Evolutionary conservation across 1,139 yeast species (phyloP).

Genomic region (Casaregolazyma suthepensis): DNA sequence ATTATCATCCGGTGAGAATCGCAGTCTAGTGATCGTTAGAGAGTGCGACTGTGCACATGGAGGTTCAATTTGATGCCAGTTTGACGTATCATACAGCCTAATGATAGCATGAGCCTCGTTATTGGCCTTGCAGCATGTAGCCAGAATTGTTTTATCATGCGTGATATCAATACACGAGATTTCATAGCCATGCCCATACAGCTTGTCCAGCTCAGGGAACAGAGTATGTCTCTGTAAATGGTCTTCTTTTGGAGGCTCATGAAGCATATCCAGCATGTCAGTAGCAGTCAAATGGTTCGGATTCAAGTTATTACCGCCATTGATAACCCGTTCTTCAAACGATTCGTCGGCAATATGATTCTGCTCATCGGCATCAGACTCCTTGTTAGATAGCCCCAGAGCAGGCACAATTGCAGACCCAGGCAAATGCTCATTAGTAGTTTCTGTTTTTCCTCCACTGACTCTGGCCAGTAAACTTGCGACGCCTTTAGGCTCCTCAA

Average conservation of each 20-base stretch:
- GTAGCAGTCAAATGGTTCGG: constrained; percentile 10
- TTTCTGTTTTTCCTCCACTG: constrained; percentile 38
- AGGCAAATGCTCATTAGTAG: constrained; percentile 38
- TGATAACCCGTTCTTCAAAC: constrained; percentile 12
- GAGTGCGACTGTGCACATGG: constrained; percentile 55
- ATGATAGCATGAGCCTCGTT: constrained; percentile 78
- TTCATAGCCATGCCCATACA: constrained; percentile 97
- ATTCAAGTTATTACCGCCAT: constrained; percentile 10
- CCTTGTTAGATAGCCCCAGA: constrained; percentile 89
- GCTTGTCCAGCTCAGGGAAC: constrained; percentile 91
- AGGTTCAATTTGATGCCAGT: constrained; percentile 55
- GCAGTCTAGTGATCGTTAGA: constrained; percentile 76
- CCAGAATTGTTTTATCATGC: constrained; percentile 59
- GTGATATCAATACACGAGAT: constrained; percentile 72
- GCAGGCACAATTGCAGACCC: constrained; percentile 91
- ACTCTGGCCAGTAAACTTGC: constrained; percentile 53
- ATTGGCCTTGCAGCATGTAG: constrained; percentile 91
- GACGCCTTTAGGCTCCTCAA: constrained; percentile 82
- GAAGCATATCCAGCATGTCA: constrained; percentile 36
- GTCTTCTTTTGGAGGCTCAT: constrained; percentile 76
- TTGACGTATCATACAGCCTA: constrained; percentile 58
- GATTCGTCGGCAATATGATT: constrained; percentile 19
- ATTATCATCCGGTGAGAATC: constrained; percentile 66
- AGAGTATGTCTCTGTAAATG: constrained; percentile 84
- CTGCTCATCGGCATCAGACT: constrained; percentile 51